A percentile compares a stretch with the other conserved stretches of the same genome.
These are phyloP conservation scores for Teratosphaeria nubilosa DNA, from an alignment of 2,329 filamentous ascomycete species.

Conservation along the genomic window DNA sequence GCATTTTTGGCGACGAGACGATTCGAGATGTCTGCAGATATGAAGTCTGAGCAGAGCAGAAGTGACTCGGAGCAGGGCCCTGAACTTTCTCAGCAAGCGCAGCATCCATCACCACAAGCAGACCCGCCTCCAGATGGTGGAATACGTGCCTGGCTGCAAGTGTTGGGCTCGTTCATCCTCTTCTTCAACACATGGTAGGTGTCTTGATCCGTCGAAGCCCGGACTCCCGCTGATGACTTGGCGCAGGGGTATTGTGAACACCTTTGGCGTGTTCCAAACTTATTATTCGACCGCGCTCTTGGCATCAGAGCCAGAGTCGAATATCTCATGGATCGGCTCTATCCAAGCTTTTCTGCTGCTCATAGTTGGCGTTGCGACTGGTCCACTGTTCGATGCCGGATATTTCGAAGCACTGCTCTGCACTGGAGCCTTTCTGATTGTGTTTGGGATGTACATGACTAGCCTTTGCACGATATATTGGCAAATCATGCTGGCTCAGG, in stretches of 20 bases:
- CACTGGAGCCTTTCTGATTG: conserved; percentile 15
- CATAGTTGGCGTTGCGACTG: conserved; percentile 35
- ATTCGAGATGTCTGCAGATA: no score
- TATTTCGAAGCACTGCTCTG: conserved; percentile 31
- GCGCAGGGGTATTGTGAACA: conserved; percentile 14
- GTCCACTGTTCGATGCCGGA: conserved; percentile 40
- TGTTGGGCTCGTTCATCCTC: conserved; percentile 33
- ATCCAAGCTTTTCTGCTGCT: conserved; percentile 38
- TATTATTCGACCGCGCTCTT: conserved; percentile 38
- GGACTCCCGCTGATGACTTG: not conserved
- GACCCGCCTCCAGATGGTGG: conserved; percentile 26
- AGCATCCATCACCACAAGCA: no score
- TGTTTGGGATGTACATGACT: not conserved
- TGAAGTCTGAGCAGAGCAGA: no score
- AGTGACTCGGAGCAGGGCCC: no score
- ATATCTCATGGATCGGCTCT: conserved; percentile 42
- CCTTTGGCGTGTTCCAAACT: conserved; percentile 30
- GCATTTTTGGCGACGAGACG: no score
- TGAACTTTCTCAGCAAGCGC: no score
- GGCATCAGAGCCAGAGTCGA: conserved; percentile 26
- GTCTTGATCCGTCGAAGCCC: not conserved
- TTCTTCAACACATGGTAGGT: conserved; percentile 37
- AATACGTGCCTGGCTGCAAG: conserved; percentile 36
- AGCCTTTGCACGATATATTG: conserved; percentile 28
- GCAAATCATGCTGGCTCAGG: conserved; percentile 41